These are phyloP conservation scores for Colletotrichum theobromicola DNA, from an alignment of 2,329 filamentous ascomycete genomes.

Conservation along the genomic window DNA sequence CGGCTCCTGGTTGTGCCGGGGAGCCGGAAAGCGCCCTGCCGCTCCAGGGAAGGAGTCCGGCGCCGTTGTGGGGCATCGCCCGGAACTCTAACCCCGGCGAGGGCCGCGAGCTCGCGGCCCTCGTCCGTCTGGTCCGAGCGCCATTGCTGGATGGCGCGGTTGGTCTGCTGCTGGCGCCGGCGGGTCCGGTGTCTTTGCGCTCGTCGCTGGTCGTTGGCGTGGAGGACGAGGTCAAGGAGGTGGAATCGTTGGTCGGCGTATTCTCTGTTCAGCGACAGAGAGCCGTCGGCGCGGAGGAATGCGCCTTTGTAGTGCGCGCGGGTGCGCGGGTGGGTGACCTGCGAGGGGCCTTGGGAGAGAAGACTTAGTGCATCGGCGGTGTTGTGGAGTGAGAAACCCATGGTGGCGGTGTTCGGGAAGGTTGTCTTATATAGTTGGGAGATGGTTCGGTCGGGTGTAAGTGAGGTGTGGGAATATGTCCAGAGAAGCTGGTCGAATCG, in stretches of 20 bases:
- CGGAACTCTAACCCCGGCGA: constrained; percentile 39
- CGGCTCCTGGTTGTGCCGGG: constrained; percentile 37
- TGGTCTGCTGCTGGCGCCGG: background rate
- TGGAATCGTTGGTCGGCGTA: background rate
- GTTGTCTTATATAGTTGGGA: background rate
- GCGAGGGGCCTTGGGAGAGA: background rate
- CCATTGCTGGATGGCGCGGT: background rate
- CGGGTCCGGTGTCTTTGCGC: background rate
- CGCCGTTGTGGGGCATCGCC: constrained; percentile 36
- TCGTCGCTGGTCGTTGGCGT: background rate
- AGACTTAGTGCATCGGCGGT: constrained; percentile 1
- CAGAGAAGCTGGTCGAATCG: background rate
- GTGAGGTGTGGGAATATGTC: background rate
- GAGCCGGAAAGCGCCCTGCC: constrained; percentile 53
- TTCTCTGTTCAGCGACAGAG: background rate
- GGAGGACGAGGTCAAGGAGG: constrained; percentile 12
- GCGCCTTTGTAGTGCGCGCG: constrained; percentile 3
- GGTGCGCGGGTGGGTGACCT: background rate
- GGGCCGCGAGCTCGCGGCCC: constrained; percentile 36
- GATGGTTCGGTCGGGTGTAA: background rate
- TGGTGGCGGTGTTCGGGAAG: background rate
- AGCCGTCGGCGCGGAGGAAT: background rate
- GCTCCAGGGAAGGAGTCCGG: constrained; percentile 42
- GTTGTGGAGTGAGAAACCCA: constrained; percentile 9
- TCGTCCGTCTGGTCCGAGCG: constrained; percentile 26